These are phyloP conservation scores for Bolboschoenoplectus hybrid DNA, from an alignment of 202 grass and related monocot genomes.

Conservation along the genomic window DNA sequence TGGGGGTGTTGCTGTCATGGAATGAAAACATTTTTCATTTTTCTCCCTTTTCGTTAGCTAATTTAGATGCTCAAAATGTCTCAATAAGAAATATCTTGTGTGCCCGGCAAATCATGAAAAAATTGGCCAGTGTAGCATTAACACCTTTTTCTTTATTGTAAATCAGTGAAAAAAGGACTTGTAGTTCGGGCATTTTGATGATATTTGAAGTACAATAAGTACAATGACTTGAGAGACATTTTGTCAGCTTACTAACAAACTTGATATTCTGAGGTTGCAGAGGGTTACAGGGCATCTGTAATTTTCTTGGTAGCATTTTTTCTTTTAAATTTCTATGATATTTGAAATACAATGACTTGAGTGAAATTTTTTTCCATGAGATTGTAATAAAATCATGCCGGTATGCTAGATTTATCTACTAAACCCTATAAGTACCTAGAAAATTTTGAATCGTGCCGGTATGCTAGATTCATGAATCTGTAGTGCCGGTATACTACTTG, in stretches of 20 bases:
- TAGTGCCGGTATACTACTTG: neutral
- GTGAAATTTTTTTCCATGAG: too few relatives aligned
- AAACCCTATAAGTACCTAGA: too few relatives aligned
- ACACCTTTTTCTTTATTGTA: neutral
- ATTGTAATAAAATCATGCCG: neutral
- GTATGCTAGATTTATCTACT: neutral
- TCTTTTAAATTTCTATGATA: neutral
- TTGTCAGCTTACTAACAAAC: neutral
- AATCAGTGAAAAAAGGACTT: neutral
- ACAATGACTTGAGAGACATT: neutral
- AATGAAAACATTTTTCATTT: conserved; percentile 45
- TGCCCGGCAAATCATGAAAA: neutral
- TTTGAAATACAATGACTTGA: too few relatives aligned
- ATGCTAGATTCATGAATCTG: neutral
- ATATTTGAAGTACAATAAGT: neutral
- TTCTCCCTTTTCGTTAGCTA: conserved; percentile 7
- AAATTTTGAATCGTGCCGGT: too few relatives aligned
- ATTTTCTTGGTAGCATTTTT: neutral
- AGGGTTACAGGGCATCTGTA: neutral
- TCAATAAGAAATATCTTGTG: neutral
- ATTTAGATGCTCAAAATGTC: conserved; percentile 39
- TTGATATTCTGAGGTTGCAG: neutral
- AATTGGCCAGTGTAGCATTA: neutral
- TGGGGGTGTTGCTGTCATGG: conserved; percentile 88
- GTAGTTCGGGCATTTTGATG: neutral